phyloP scores from a whole-genome alignment of 768 basidiomycete species.

The Basidioascus undulatus region DNA sequence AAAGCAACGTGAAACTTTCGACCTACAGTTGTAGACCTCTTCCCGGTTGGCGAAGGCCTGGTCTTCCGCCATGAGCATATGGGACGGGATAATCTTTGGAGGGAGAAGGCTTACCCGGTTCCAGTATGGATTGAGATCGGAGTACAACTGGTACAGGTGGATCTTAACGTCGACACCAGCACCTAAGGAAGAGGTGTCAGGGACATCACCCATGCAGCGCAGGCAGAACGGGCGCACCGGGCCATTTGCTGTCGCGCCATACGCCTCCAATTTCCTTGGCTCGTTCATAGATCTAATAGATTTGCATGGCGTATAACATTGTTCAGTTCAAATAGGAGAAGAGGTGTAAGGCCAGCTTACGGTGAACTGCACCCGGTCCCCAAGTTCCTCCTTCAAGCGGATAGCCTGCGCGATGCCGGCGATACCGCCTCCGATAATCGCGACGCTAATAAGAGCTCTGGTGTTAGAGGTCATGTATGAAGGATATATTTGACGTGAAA shows the following conservation, averaged over 20 bases:
- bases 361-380: conserved; percentile 4
- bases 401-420: conserved; percentile 11
- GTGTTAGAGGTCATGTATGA: too few species aligned
- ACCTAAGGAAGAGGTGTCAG: too few species aligned
- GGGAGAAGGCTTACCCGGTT: too few species aligned
- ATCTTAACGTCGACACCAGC: conserved; percentile 8
- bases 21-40: too few species aligned
- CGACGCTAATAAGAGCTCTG: conserved; percentile 1
- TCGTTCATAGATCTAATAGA: conserved; percentile 3
- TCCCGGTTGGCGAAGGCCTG: too few species aligned
- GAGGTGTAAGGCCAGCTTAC: background rate
- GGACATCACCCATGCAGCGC: too few species aligned
- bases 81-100: too few species aligned
- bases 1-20: too few species aligned
- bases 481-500: too few species aligned
- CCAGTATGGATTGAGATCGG: conserved; percentile 3
- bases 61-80: too few species aligned
- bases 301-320: background rate
- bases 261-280: conserved; percentile 5
- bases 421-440: conserved; percentile 9
- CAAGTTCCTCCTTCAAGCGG: conserved; percentile 6
- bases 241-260: conserved; percentile 7
- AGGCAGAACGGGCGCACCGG: too few species aligned
- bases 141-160: conserved; percentile 6
- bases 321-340: background rate